Conservation (phyloP, 768 basidiomycete genomes). For the Kwoniella mangroviensis region DNA sequence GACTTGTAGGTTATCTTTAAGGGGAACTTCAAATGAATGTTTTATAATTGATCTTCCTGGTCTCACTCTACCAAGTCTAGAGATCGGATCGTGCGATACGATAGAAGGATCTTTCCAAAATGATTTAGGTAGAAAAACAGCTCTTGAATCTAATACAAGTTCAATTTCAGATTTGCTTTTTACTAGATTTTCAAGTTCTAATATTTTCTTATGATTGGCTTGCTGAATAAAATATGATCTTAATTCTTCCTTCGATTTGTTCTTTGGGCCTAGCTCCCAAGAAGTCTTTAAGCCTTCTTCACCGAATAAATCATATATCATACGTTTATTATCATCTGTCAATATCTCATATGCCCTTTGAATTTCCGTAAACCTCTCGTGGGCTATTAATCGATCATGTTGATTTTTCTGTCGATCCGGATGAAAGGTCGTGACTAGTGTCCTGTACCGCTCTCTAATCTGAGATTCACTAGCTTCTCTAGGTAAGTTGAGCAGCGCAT, state of each 20-base stretch:
- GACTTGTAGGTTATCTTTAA: conserved; percentile 50
- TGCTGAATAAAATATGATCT: conserved; percentile 48
- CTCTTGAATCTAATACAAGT: conserved; percentile 52
- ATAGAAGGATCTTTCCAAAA: conserved; percentile 44
- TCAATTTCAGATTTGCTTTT: conserved; percentile 54
- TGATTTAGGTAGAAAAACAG: conserved; percentile 47
- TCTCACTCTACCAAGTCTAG: conserved; percentile 38
- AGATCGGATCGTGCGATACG: conserved; percentile 39
- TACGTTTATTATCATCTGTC: conserved; percentile 65
- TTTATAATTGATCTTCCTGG: conserved; percentile 55
- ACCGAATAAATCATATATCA: conserved; percentile 78
- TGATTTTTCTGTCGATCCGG: conserved; percentile 79
- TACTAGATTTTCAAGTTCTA: conserved; percentile 52
- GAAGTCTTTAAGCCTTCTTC: conserved; percentile 58
- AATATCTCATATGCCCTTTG: conserved; percentile 85
- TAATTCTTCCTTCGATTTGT: conserved; percentile 56
- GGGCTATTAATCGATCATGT: conserved; percentile 65
- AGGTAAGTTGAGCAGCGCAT: conserved; percentile 74
- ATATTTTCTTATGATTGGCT: conserved; percentile 45
- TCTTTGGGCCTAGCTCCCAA: conserved; percentile 57
- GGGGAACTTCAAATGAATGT: conserved; percentile 58
- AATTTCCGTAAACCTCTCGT: conserved; percentile 72
- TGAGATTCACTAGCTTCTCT: conserved; percentile 69
- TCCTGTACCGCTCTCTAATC: conserved; percentile 73
- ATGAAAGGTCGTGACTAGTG: conserved; percentile 77